Evolutionary conservation across 169 alveolate species (phyloP), one percentile per base, ranked within the genome.

Genomic region (Cryptosporidium sp.): DNA sequence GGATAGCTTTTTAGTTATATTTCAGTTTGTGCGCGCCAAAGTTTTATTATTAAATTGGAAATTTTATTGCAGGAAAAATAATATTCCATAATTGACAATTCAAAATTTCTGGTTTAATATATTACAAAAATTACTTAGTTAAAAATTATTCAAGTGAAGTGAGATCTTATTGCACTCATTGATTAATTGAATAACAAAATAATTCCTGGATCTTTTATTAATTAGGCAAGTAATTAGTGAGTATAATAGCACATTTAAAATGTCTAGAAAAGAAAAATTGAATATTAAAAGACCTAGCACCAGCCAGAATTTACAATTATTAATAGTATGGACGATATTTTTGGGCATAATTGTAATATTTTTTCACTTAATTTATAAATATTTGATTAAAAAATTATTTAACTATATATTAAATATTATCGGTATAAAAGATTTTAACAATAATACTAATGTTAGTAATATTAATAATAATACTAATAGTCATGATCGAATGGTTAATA

Each of bases 321-420:
- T 73, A 23, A 73, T 73, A 23, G 70, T 73, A 12, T 73, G 86
- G 86, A 73, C 86, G 33, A 73, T 73, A 31, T 73, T 73, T 14
- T 52, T 73, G 39, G 86, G 86, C 16, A 18, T 73, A 33, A n/a
- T 73, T 18, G 55, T 73, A 55, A 35, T 73, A 18, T 31, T 73
- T 37, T 33, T 73, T 58, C 69, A 55, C 14, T 73, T 73, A 18
- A 52, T 73, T 16, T 73, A 73, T n/a, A 73, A 73, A 33, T 73
- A 29, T 35, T 18, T 51, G 23, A 73, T 73, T n/a, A 73, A 73
- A 59, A 73, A 31, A n/a, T 2, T 73, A 55, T 14, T 59, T 1
- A 23, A n/a, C 18, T 73, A 33, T 51, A 51, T 73, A 8, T 21
- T 51, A 3, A 9, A 7, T 26, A 6, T 31, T 9, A 31, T 73